Conservation (phyloP, 1,284 basidiomycete species). For the Ustilago lituana region DNA sequence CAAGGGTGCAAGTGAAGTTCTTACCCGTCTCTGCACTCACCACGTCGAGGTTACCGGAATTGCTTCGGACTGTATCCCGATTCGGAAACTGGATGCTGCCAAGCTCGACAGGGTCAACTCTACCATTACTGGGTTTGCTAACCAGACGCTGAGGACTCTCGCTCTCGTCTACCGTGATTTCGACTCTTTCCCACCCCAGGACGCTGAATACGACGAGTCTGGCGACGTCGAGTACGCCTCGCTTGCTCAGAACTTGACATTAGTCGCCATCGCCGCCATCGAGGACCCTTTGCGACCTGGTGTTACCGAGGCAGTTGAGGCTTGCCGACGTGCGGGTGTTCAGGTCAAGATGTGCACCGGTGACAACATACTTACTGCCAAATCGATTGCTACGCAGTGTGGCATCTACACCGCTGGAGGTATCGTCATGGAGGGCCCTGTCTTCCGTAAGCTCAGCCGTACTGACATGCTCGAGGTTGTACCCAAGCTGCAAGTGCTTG, state of each 20-base stretch:
- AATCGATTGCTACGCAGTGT: slow-evolving; percentile 93
- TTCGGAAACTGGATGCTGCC: slow-evolving; percentile 68
- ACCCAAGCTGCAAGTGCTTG: slow-evolving; percentile 74
- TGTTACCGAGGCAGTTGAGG: slow-evolving; percentile 85
- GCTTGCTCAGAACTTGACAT: slow-evolving; percentile 78
- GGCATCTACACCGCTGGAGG: slow-evolving; percentile 92
- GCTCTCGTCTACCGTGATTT: slow-evolving; percentile 93
- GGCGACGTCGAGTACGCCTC: slow-evolving; percentile 76
- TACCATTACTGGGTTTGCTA: slow-evolving; percentile 96
- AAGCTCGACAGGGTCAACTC: slow-evolving; percentile 81
- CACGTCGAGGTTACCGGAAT: slow-evolving; percentile 76
- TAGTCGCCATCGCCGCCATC: slow-evolving; percentile 89
- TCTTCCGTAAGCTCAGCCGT: slow-evolving; percentile 71
- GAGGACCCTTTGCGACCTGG: slow-evolving; percentile 93
- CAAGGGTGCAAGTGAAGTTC: slow-evolving; percentile 94
- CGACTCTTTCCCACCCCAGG: slow-evolving; percentile 79
- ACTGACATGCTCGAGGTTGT: slow-evolving; percentile 71
- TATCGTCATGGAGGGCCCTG: slow-evolving; percentile 94
- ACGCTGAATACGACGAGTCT: slow-evolving; percentile 70
- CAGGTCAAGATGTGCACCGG: slow-evolving; percentile 98
- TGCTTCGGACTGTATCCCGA: slow-evolving; percentile 66
- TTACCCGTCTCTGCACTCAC: slow-evolving; percentile 78
- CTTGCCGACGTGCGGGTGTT: slow-evolving; percentile 90
- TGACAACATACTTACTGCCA: slow-evolving; percentile 87
- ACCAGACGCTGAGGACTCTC: slow-evolving; percentile 91